These are phyloP conservation scores for Phoma sp. DNA, from an alignment of 2,329 filamentous ascomycete species.

Conservation along the genomic window DNA sequence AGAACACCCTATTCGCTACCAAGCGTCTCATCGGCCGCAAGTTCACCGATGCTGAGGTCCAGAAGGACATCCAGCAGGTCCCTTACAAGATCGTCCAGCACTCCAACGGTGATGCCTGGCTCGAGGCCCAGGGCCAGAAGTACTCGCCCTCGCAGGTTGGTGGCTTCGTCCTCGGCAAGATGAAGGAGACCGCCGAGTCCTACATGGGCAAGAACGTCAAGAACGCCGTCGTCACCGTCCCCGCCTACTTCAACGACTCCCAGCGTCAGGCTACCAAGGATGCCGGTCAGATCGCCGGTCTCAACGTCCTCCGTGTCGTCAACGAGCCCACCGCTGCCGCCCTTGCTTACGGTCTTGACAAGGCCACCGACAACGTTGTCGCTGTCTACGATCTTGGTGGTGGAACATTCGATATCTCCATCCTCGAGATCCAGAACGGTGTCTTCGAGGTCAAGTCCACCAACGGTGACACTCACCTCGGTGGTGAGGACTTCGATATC, in stretches of 20 bases:
- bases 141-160: constrained; percentile 99
- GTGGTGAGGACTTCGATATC: constrained; percentile 98
- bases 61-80: constrained; percentile 96
- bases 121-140: constrained; percentile 89
- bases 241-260: constrained; percentile 98
- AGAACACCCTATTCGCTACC: constrained; percentile 97
- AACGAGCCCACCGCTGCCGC: constrained; percentile 98
- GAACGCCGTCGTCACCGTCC: constrained; percentile 96
- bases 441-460: constrained; percentile 99
- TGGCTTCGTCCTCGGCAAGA: constrained; percentile 95
- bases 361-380: constrained; percentile 86
- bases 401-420: constrained; percentile 99
- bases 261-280: constrained; percentile 99
- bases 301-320: constrained; percentile 96
- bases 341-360: constrained; percentile 94
- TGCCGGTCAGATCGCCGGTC: constrained; percentile 91
- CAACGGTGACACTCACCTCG: constrained; percentile 97
- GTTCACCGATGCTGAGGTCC: constrained; percentile 90
- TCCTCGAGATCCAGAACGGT: constrained; percentile 95
- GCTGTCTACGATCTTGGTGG: constrained; percentile 98
- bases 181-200: constrained; percentile 97
- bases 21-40: constrained; percentile 99
- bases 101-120: constrained; percentile 95
- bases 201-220: constrained; percentile 90
- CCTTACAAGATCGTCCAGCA: constrained; percentile 99